Percentiles rank a stretch among this genome's conserved stretches.
Evolutionary conservation across 306 rosid genomes (phyloP).

Genomic region (Sindora glabra): DNA sequence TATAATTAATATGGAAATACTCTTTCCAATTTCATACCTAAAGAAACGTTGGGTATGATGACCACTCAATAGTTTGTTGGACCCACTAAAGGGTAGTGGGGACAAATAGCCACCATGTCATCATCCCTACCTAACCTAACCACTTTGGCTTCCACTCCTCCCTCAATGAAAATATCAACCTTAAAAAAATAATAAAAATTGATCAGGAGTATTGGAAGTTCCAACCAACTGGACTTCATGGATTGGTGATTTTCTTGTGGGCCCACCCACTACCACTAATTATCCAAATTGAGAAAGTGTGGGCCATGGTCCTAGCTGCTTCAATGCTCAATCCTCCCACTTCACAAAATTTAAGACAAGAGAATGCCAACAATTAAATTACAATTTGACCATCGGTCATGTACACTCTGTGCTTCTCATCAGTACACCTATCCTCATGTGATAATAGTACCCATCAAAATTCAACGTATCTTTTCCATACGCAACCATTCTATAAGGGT

Average conservation of each 20-base stretch:
- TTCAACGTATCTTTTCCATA: no score
- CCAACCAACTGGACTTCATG: background rate
- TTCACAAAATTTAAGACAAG: no score
- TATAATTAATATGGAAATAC: background rate
- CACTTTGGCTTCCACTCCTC: constrained; percentile 26
- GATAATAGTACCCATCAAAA: no score
- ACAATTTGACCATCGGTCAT: no score
- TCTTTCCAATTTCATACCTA: constrained; percentile 1
- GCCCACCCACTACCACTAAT: no score
- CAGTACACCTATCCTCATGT: no score
- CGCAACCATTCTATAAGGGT: no score
- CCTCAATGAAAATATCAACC: constrained; percentile 16
- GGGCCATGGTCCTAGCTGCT: no score
- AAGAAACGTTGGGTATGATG: background rate
- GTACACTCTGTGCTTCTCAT: no score
- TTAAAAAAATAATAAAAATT: background rate
- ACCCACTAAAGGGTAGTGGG: constrained; percentile 22
- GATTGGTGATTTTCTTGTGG: no score
- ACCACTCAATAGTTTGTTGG: background rate
- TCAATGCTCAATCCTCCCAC: background rate
- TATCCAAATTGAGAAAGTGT: no score
- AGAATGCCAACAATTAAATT: no score
- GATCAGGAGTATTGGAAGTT: background rate
- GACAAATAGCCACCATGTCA: constrained; percentile 31
- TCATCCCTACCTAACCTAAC: constrained; percentile 50